Evolutionary conservation across 768 basidiomycete species (phyloP), one percentile per base, ranked within the genome.

Genomic region (Kwoniella dejecticola): DNA sequence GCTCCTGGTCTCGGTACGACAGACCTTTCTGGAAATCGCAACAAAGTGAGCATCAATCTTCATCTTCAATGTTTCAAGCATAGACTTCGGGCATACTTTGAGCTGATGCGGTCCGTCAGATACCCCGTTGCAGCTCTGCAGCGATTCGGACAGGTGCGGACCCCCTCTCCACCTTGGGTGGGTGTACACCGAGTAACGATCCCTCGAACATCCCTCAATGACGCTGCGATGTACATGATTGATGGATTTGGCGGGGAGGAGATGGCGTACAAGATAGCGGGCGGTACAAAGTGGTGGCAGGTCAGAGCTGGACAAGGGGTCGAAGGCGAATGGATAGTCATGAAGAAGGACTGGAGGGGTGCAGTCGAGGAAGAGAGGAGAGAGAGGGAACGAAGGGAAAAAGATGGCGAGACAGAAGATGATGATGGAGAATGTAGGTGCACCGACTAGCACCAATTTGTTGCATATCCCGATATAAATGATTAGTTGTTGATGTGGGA

Each of bases 221-320:
- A 87, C 26, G 89, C 91, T 57, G 89, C 92, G 4, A 76, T 78
- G 0, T 79, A 86, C 65, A 82, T 97, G 47, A 86, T 93, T 58
- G 81, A 85, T 62, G 90, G 86, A 3, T 82, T 96, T 7, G 92
- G 93, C 1, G 93, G 94, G n/a, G 68, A 73, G 38, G 88, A 89
- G 70, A 84, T 88, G 40, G 82, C 84, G 13, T 84, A 85, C 64
- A 83, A 83, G 40, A 75, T 91, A 29, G 87, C 92, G 3, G 95
- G 95, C 11, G 95, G 95, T 1, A 85, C 86, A 4, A 93, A 94
- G 75, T 98, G 95, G 93, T 98, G 95, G 95, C 94, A 96, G 79
- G 91, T 94, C 31, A 87, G 94, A 41, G 88, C 89, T 19, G 75
- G 91, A 46, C 80, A 84, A n/a, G 91, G 91, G 6, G 84, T 95